These are phyloP conservation scores for Thelonectria blattea DNA, from an alignment of 2,329 filamentous ascomycete genomes.

Conservation along the genomic window DNA sequence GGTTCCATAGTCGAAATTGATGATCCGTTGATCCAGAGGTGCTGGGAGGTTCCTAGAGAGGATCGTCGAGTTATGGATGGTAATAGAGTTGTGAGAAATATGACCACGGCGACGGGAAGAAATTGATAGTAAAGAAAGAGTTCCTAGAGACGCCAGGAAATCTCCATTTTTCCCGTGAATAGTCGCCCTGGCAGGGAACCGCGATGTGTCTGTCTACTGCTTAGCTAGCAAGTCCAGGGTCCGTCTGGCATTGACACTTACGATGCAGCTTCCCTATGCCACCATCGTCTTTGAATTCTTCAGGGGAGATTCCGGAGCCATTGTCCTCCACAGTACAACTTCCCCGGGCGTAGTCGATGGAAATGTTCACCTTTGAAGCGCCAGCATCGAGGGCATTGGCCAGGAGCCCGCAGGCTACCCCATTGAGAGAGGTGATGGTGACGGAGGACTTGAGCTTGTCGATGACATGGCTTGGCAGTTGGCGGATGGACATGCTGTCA, in stretches of 20 bases:
- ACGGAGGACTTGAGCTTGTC: constrained; percentile 86
- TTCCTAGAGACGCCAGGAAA: constrained; percentile 79
- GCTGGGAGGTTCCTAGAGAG: constrained; percentile 70
- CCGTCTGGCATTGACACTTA: constrained; percentile 47
- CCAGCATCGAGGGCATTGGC: constrained; percentile 86
- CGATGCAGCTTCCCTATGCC: constrained; percentile 76
- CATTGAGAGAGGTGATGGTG: constrained; percentile 76
- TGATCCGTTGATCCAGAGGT: constrained; percentile 61
- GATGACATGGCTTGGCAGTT: constrained; percentile 72
- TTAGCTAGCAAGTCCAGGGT: not conserved
- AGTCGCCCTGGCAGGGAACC: constrained; percentile 54
- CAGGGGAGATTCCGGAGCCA: constrained; percentile 75
- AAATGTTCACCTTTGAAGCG: constrained; percentile 71
- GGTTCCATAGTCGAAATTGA: constrained; percentile 71
- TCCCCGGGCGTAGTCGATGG: constrained; percentile 76
- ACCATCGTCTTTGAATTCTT: constrained; percentile 74
- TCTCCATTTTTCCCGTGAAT: constrained; percentile 72
- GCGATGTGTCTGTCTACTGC: constrained; percentile 74
- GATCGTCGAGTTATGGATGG: constrained; percentile 71
- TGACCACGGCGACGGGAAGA: constrained; percentile 71
- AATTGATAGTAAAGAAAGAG: constrained; percentile 77
- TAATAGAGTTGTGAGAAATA: constrained; percentile 67
- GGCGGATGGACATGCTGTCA: constrained; percentile 65
- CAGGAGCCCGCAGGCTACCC: constrained; percentile 73
- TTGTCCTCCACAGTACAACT: constrained; percentile 85